Base-by-base conservation (phyloP, 78 protist genomes). In the Dictyostelium firmibasis region DNA sequence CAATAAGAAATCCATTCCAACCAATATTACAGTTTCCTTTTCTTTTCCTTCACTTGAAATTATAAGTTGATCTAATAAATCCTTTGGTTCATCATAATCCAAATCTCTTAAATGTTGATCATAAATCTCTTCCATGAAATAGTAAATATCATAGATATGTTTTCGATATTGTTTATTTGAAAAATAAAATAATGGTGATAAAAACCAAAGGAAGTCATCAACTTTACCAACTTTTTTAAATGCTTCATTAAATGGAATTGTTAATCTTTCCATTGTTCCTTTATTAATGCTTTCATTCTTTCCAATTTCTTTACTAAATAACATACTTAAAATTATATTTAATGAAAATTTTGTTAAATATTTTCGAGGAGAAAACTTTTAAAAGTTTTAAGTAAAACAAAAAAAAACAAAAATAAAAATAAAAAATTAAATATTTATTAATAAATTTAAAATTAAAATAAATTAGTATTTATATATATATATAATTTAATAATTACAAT, bases 101-200 rank as follows among this genome's bases (percentile, higher is more conserved):
- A 87, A 38, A 11, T 43, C 81, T 1, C 0, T 0, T 14, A 78
- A 3, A 78, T 87, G 93, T n/a, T 87, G 78, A 53, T 74, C 62
- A n/a, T 74, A 76, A 31, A 76, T 86, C 7, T 57, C 92, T 20
- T 76, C 70, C 23, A 81, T 86, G 43, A 86, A 76, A 2, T 78
- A 60, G 44, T 29, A 57, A 16, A 87, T 27, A 11, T 78, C 38
- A 38, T 36, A 77, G 0, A 78, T 41, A 14, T 70, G 64, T 3
- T 67, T 35, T 33, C 53, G 38, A 27, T n/a, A 20, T 4, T 60
- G 4, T 41, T 57, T 62, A 7, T 25, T 16, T 10, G 62, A 60
- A 23, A 35, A 31, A 50, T 36, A 60, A 64, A 36, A 78, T 18
- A 87, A 78, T 53, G 85, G 86, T 33, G 53, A 20, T 11, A 87